Percentiles rank a stretch among this genome's conserved stretches.
phyloP scores from a whole-genome alignment of 495 filamentous ascomycete genomes.

The Neurospora intermedia region DNA sequence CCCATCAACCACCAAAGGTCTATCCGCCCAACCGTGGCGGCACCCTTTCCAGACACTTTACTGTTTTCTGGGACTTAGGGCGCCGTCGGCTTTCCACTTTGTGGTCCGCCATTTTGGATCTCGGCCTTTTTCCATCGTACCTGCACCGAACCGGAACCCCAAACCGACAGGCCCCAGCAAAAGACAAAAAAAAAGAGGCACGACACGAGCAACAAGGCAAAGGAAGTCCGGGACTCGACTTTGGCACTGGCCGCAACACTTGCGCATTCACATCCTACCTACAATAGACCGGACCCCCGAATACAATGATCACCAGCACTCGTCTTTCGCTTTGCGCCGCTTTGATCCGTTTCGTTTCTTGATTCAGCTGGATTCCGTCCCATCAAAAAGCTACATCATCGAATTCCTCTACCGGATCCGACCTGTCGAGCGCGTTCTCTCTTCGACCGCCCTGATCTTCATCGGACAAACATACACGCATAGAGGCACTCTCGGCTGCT shows the following conservation, averaged over 20 bases:
- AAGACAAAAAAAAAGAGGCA: neutral
- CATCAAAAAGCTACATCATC: neutral
- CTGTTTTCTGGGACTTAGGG: neutral
- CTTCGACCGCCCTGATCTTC: neutral
- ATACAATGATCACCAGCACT: conserved; percentile 41
- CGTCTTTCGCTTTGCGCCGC: conserved; percentile 35
- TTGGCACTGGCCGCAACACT: neutral
- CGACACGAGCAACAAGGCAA: neutral
- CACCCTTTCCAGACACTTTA: neutral
- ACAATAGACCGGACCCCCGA: conserved; percentile 14
- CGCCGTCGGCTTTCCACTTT: neutral
- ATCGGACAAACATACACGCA: neutral
- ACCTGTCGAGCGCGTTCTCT: neutral
- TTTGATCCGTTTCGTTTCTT: conserved; percentile 38
- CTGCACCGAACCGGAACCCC: neutral
- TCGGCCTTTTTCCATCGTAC: neutral
- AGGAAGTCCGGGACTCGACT: neutral
- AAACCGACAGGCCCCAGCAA: neutral
- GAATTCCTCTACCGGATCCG: neutral
- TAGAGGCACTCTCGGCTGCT: neutral
- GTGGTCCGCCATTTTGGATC: neutral
- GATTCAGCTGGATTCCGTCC: conserved; percentile 16
- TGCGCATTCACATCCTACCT: conserved; percentile 3
- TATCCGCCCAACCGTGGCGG: conserved; percentile 2
- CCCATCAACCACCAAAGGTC: conserved; percentile 1